phyloP scores from a whole-genome alignment of 306 rosid genomes.

The Acacia acuminata region DNA sequence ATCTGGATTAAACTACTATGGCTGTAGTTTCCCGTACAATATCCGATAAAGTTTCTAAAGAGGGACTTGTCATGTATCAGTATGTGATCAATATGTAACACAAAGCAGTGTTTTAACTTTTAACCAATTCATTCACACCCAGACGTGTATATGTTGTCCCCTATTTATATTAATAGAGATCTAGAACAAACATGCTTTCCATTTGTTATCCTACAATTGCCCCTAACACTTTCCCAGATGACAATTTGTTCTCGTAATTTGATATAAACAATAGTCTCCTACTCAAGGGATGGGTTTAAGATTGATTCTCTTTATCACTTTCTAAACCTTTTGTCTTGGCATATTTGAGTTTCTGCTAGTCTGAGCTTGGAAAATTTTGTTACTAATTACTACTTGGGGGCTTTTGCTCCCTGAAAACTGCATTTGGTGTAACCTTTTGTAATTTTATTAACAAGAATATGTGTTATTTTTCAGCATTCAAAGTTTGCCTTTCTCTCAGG shows the following conservation, averaged over 20 bases:
- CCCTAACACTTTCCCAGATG: not conserved
- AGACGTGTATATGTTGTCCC: not conserved
- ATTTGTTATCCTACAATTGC: not conserved
- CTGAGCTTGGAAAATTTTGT: not conserved
- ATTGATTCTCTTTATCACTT: slow-evolving; percentile 16
- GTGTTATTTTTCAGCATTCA: slow-evolving; percentile 64
- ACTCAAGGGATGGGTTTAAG: not conserved
- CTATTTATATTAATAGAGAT: not conserved
- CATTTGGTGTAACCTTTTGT: slow-evolving; percentile 3
- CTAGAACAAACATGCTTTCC: not conserved
- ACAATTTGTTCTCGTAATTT: not conserved
- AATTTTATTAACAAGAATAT: slow-evolving; percentile 24
- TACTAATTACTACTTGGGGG: not conserved
- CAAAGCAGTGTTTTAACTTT: not conserved
- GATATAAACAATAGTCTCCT: not conserved
- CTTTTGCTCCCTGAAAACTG: not conserved
- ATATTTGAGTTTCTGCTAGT: slow-evolving; percentile 4
- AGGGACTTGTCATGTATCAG: slow-evolving; percentile 14
- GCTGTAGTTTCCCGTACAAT: slow-evolving; percentile 10
- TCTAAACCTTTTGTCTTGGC: not conserved
- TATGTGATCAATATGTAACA: slow-evolving; percentile 2
- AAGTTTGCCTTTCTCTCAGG: slow-evolving; percentile 68
- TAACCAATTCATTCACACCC: not conserved
- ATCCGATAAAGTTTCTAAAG: slow-evolving; percentile 11
- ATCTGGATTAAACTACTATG: slow-evolving; percentile 12